Conservation (phyloP, 306 rosid species). For the Quercus gilva region DNA sequence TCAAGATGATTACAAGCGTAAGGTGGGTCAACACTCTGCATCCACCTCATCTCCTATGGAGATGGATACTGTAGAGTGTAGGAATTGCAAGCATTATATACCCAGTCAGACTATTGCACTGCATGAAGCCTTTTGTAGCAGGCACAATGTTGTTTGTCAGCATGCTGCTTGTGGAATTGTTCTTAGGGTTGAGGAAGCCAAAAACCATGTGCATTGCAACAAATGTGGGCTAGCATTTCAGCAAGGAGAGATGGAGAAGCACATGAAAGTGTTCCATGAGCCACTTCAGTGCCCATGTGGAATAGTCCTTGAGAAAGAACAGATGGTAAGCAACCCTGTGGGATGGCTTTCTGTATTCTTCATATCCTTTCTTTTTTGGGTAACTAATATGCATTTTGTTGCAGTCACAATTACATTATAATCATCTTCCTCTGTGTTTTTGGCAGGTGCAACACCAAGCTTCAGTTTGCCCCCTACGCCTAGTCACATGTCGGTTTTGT, state of each 20-base stretch:
- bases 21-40: constrained; percentile 61
- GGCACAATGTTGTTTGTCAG: constrained; percentile 77
- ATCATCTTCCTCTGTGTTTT: neutral
- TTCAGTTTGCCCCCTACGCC: constrained; percentile 70
- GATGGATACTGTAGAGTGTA: constrained; percentile 72
- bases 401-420: neutral
- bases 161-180: constrained; percentile 79
- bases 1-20: constrained; percentile 48
- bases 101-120: constrained; percentile 77
- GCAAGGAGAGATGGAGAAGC: constrained; percentile 81
- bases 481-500: constrained; percentile 76
- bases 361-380: neutral
- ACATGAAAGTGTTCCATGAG: constrained; percentile 86
- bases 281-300: constrained; percentile 87
- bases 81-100: constrained; percentile 80
- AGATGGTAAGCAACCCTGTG: constrained; percentile 60
- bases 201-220: constrained; percentile 83
- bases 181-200: constrained; percentile 82
- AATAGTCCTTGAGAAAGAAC: constrained; percentile 77
- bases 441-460: constrained; percentile 84
- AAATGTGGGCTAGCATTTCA: constrained; percentile 87
- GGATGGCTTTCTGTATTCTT: neutral
- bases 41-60: constrained; percentile 52
- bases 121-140: constrained; percentile 92
- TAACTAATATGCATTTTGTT: neutral